Conservation (phyloP, 495 filamentous ascomycete genomes). For the Bryoglossum gracile region DNA sequence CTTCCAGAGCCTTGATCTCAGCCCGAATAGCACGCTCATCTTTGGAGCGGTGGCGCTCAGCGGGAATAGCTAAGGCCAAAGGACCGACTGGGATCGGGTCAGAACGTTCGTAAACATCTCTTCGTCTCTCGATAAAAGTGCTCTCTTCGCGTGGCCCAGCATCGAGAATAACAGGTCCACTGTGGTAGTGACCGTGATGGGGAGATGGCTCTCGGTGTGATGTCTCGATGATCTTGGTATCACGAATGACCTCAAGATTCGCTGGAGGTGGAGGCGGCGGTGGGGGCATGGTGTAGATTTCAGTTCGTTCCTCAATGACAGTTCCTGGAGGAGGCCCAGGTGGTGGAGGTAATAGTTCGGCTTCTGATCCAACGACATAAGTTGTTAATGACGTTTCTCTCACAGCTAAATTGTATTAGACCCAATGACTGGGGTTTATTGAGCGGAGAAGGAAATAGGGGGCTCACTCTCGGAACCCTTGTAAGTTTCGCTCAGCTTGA, state of each 20-base stretch:
- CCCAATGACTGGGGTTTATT: not conserved
- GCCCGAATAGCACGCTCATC: constrained; percentile 28
- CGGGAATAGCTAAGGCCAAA: constrained; percentile 14
- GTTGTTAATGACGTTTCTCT: constrained; percentile 9
- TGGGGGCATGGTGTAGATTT: constrained; percentile 22
- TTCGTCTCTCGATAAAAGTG: constrained; percentile 15
- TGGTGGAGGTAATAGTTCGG: no score
- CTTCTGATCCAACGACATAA: constrained; percentile 11
- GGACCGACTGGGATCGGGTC: constrained; percentile 21
- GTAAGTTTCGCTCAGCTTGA: constrained; percentile 70
- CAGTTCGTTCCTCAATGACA: constrained; percentile 18
- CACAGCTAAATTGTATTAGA: not conserved
- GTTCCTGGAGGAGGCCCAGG: no score
- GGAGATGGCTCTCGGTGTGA: constrained; percentile 32
- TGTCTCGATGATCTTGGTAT: constrained; percentile 35
- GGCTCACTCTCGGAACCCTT: constrained; percentile 36
- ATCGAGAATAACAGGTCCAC: constrained; percentile 27
- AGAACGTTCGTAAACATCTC: constrained; percentile 15
- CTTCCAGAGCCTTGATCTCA: constrained; percentile 35
- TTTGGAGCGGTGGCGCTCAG: constrained; percentile 11
- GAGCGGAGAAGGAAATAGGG: constrained; percentile 15
- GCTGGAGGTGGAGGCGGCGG: constrained; percentile 25
- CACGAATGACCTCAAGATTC: constrained; percentile 25
- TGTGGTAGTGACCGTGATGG: constrained; percentile 26
- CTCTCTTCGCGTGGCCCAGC: constrained; percentile 21